Evolutionary conservation across 140 eudicot species (phyloP).

Genomic region (Oenanthe javanica): DNA sequence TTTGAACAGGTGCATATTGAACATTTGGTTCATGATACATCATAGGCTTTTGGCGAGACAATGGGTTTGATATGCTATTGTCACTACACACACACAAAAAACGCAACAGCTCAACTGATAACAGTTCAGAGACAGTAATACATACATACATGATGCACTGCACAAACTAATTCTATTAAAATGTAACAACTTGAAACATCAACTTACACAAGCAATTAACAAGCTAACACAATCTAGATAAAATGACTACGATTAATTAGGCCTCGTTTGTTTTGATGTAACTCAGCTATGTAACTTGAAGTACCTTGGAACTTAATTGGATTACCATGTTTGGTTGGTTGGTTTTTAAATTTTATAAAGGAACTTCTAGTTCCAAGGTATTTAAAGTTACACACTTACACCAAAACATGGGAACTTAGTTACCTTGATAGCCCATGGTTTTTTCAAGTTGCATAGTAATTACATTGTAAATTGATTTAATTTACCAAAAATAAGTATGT

Average conservation of each 20-base stretch:
- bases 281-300: too few species aligned
- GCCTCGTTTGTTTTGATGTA: too few species aligned
- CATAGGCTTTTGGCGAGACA: conserved; percentile 46
- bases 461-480: too few species aligned
- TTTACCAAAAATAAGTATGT: too few species aligned
- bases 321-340: too few species aligned
- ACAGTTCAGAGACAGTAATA: background rate
- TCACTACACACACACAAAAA: conserved; percentile 45
- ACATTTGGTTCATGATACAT: conserved; percentile 55
- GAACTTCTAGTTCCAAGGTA: too few species aligned
- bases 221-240: background rate
- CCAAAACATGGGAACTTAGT: too few species aligned
- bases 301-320: too few species aligned
- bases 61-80: conserved; percentile 46
- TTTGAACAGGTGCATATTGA: conserved; percentile 33
- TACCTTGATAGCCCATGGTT: too few species aligned
- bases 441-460: too few species aligned
- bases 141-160: background rate
- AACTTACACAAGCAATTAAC: background rate
- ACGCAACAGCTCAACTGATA: conserved; percentile 9
- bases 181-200: background rate
- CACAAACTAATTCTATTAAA: background rate
- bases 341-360: too few species aligned
- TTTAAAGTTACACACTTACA: too few species aligned
- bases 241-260: background rate